Percentiles rank a stretch among this genome's conserved stretches.
Evolutionary conservation across 768 basidiomycete species (phyloP).

Genomic region (Wakefieldia striispora): DNA sequence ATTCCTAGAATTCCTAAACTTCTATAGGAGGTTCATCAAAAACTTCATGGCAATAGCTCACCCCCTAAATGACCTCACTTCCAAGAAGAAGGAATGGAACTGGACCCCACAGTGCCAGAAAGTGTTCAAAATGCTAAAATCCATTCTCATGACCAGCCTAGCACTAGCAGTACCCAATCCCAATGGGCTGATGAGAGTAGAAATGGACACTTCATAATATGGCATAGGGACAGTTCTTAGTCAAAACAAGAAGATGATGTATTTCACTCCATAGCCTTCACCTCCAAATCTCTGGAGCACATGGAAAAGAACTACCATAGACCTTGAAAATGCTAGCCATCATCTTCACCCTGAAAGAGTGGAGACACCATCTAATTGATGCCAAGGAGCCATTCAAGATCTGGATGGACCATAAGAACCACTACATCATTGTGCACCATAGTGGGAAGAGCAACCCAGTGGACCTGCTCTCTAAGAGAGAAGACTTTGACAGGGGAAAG

Average conservation of each 20-base stretch:
- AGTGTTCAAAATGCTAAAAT: no score
- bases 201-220: not conserved
- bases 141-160: no score
- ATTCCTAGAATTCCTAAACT: no score
- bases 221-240: not conserved
- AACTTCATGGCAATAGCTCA: no score
- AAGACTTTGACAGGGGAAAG: no score
- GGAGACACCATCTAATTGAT: not conserved
- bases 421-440: not conserved
- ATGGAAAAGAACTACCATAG: not conserved
- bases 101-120: not conserved
- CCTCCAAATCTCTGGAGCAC: not conserved
- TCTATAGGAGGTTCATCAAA: no score
- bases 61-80: no score
- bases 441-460: not conserved
- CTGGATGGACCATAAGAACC: conserved; percentile 38
- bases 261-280: not conserved
- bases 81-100: not conserved
- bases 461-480: not conserved
- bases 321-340: not conserved
- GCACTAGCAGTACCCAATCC: no score
- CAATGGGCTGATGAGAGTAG: no score
- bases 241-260: not conserved
- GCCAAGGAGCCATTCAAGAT: conserved; percentile 14
- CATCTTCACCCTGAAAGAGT: not conserved